Conservation (phyloP, 371 early-diverging fungal species). For the Funneliformis caledonium region DNA sequence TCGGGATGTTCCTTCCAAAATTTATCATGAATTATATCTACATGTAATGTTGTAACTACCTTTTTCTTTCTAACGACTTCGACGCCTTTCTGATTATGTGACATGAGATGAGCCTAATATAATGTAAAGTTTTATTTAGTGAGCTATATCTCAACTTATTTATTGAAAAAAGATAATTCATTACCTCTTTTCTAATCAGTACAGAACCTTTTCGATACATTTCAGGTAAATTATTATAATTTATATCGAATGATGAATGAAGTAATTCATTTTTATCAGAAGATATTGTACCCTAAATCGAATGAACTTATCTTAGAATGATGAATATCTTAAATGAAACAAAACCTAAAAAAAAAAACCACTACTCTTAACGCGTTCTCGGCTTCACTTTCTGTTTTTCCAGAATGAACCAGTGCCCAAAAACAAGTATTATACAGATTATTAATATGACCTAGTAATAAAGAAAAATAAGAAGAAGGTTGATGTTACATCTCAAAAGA, state of each 20-base stretch:
- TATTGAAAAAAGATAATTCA: background rate
- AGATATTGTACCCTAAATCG: conserved; percentile 72
- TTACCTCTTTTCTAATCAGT: conserved; percentile 67
- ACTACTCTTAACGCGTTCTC: conserved; percentile 67
- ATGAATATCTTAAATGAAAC: no score
- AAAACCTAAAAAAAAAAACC: no score
- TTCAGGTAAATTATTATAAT: conserved; percentile 83
- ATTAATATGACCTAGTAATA: conserved; percentile 72
- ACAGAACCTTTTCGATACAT: conserved; percentile 89
- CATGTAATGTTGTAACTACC: conserved; percentile 63
- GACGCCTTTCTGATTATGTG: conserved; percentile 18
- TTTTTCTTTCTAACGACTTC: conserved; percentile 54
- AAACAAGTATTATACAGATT: conserved; percentile 93
- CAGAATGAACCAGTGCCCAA: conserved; percentile 87
- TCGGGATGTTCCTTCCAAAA: conserved; percentile 75
- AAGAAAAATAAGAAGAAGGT: conserved; percentile 1
- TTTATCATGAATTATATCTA: conserved; percentile 85
- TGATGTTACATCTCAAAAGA: background rate
- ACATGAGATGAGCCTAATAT: conserved; percentile 21
- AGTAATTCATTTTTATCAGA: conserved; percentile 91
- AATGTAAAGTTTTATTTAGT: background rate
- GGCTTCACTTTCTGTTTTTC: conserved; percentile 68
- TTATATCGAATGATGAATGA: conserved; percentile 80
- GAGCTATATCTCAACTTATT: conserved; percentile 22
- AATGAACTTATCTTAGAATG: background rate